Base-by-base conservation (phyloP, 1,284 basidiomycete species). In the Heterobasidion irregulare region DNA sequence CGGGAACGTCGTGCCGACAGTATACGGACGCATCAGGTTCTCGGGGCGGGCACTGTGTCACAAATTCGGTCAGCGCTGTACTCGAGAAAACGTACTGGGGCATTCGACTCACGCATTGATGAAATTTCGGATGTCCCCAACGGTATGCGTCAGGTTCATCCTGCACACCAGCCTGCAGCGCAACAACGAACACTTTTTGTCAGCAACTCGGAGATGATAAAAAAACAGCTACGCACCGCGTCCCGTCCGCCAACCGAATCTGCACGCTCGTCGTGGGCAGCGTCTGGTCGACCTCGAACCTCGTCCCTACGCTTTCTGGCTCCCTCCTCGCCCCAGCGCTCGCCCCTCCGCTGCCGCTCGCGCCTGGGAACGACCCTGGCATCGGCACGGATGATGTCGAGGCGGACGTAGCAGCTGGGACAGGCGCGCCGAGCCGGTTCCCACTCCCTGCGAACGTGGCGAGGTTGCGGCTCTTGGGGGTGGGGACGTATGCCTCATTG, bases 101-200 rank as follows among this genome's bases (percentile, higher is more conserved):
- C 38, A 41, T 19, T 13, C 45, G 8, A 86, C 92, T 61, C 68
- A 97, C 91, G 91, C 89, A 60, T 94, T 87, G 74, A 98, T 93
- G 67, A 93, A 93, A 62, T 78, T 82, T 53, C 94, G 77, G 51
- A 98, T 78, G 64, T 98, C 94, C 8, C 79, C 79, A 8, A 99
- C 83, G 0, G 92, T 98, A 66, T 98, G 94, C 9, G 84, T 86
- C 55, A 94, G 75, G 70, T 99, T 99, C 86, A 98, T 91, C 53
- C 90, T 76, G 49, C 82, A 86, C 2, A 94, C 88, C 68, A 96
- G 81, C 61, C 94, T 90, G 64, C 26, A 26, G 4, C 26, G 26
- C 4, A 26, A 5, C 6, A 26, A 35, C 8, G 34, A 52, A 26
- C 5, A 5, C 26, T 26, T 26, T 26, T 26, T 6, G 26, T 26